Conservation (phyloP, 1,284 basidiomycete species). For the Tilletia caries region DNA sequence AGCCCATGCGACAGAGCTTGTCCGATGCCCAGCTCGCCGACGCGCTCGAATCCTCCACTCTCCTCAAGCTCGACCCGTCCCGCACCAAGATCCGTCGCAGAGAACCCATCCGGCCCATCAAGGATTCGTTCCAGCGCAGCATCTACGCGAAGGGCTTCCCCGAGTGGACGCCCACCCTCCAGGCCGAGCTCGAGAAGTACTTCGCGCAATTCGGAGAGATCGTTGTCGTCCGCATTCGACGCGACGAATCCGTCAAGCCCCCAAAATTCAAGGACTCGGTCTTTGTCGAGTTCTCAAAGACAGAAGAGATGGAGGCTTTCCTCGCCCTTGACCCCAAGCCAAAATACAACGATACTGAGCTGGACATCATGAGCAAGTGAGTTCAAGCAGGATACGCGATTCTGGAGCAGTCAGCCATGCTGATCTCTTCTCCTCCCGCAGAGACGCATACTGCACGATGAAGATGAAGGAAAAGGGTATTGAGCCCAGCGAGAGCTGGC, state of each 20-base stretch:
- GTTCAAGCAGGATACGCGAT: too few species aligned
- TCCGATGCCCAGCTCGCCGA: slow-evolving; percentile 39
- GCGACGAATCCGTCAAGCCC: slow-evolving; percentile 60
- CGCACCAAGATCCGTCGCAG: slow-evolving; percentile 70
- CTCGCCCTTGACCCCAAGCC: slow-evolving; percentile 64
- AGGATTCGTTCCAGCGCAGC: slow-evolving; percentile 51
- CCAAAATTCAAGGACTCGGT: slow-evolving; percentile 92
- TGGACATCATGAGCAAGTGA: slow-evolving; percentile 68
- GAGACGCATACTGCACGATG: slow-evolving; percentile 88
- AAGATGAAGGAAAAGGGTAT: slow-evolving; percentile 93
- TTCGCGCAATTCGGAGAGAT: slow-evolving; percentile 78
- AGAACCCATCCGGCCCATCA: slow-evolving; percentile 56
- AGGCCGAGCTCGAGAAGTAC: slow-evolving; percentile 75
- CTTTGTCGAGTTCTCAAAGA: slow-evolving; percentile 82
- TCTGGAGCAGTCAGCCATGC: too few species aligned
- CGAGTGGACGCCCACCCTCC: slow-evolving; percentile 68
- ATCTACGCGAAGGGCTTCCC: slow-evolving; percentile 75
- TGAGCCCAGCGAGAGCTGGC: slow-evolving; percentile 59
- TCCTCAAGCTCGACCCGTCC: slow-evolving; percentile 74
- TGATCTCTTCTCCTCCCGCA: slow-evolving; percentile 45
- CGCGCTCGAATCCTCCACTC: slow-evolving; percentile 33
- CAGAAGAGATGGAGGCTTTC: slow-evolving; percentile 70
- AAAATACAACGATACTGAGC: slow-evolving; percentile 58
- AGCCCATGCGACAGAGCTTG: slow-evolving; percentile 56
- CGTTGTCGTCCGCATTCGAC: slow-evolving; percentile 81